Evolutionary conservation across 2,329 filamentous ascomycete genomes (phyloP).

Genomic region (Diplocarpon rosae): DNA sequence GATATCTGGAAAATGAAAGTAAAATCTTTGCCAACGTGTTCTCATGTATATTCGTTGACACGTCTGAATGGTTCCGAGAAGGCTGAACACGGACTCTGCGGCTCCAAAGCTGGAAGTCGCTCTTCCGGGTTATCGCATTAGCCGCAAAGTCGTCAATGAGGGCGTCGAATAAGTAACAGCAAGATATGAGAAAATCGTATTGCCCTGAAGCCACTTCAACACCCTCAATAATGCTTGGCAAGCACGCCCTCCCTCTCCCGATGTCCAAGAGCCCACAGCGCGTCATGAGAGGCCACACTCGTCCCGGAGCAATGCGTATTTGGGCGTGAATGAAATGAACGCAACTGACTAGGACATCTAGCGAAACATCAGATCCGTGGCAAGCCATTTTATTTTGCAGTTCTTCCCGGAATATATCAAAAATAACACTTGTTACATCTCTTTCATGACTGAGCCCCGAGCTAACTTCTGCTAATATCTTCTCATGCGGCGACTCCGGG

Average conservation of each 20-base stretch:
- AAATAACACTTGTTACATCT: slow-evolving; percentile 72
- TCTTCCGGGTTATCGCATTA: slow-evolving; percentile 56
- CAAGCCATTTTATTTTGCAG: slow-evolving; percentile 36
- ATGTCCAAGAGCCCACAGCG: slow-evolving; percentile 70
- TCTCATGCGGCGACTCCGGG: background rate
- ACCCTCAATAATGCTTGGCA: slow-evolving; percentile 69
- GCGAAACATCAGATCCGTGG: slow-evolving; percentile 30
- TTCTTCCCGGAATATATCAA: slow-evolving; percentile 72
- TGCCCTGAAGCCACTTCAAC: slow-evolving; percentile 68
- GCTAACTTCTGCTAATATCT: slow-evolving; percentile 46
- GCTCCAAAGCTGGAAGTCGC: slow-evolving; percentile 36
- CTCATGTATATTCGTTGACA: slow-evolving; percentile 65
- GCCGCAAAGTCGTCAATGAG: slow-evolving; percentile 66
- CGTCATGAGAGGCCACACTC: slow-evolving; percentile 83
- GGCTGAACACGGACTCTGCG: slow-evolving; percentile 27
- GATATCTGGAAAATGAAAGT: slow-evolving; percentile 59
- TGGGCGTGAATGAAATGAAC: slow-evolving; percentile 70
- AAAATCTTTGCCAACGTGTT: slow-evolving; percentile 64
- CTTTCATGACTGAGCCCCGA: slow-evolving; percentile 42
- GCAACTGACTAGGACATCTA: slow-evolving; percentile 59
- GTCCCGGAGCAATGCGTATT: slow-evolving; percentile 60
- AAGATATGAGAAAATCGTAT: slow-evolving; percentile 67
- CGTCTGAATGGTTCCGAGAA: slow-evolving; percentile 28
- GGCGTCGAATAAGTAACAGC: slow-evolving; percentile 61
- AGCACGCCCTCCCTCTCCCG: slow-evolving; percentile 63